Evolutionary conservation across 2,329 filamentous ascomycete genomes (phyloP).

Genomic region (Paracamarosporium sp.): DNA sequence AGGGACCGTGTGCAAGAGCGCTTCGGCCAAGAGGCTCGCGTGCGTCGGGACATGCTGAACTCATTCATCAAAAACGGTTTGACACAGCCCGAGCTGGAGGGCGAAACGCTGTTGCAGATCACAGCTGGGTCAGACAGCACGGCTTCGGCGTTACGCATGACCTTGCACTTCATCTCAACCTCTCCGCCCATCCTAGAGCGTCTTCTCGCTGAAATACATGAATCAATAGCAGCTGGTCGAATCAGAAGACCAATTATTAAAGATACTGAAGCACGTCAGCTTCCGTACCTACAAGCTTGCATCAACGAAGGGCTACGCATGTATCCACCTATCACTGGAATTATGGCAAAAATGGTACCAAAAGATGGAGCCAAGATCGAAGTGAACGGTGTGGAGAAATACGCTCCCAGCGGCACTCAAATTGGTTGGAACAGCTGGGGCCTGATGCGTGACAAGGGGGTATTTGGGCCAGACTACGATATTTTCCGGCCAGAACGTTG

Average conservation of each 20-base stretch:
- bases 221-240: constrained; percentile 33
- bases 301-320: constrained; percentile 52
- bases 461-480: constrained; percentile 26
- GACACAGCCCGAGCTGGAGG: constrained; percentile 43
- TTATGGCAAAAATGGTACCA: constrained; percentile 46
- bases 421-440: constrained; percentile 15
- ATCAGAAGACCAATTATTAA: constrained; percentile 49
- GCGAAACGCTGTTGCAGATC: constrained; percentile 53
- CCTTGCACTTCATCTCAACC: constrained; percentile 51
- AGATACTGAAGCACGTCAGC: constrained; percentile 47
- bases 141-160: constrained; percentile 61
- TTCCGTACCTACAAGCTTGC: constrained; percentile 54
- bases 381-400: constrained; percentile 18
- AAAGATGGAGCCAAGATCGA: constrained; percentile 23
- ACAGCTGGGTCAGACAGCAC: constrained; percentile 65
- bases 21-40: constrained; percentile 46
- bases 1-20: constrained; percentile 1
- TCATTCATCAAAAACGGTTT: constrained; percentile 57
- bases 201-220: constrained; percentile 55
- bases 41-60: constrained; percentile 60
- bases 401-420: constrained; percentile 29
- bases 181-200: constrained; percentile 57
- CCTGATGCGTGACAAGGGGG: constrained; percentile 19
- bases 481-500: constrained; percentile 28
- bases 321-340: constrained; percentile 36